Percentiles rank a stretch among this genome's conserved stretches.
Conservation (phyloP, 1,139 yeast species). For the Geotrichum siamense region DNA sequence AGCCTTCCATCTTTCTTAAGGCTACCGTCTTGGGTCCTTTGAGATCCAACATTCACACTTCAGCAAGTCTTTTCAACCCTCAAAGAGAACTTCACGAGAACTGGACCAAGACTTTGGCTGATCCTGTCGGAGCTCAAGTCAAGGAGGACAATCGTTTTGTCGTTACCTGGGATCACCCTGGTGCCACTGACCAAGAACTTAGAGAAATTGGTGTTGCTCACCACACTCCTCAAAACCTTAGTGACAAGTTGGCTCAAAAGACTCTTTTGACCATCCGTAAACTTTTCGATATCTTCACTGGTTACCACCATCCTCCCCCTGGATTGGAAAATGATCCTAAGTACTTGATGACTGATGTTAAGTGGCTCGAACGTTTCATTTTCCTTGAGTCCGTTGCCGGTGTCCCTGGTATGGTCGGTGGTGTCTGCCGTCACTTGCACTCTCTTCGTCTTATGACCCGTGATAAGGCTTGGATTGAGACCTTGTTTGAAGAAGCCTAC, state of each 20-base stretch:
- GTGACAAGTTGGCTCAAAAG: slow-evolving; percentile 49
- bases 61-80: no score
- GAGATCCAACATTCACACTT: no score
- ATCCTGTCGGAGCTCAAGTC: slow-evolving; percentile 4
- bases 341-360: slow-evolving; percentile 52
- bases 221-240: slow-evolving; percentile 42
- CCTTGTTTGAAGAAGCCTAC: slow-evolving; percentile 67
- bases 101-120: slow-evolving; percentile 15
- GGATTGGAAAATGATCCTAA: slow-evolving; percentile 41
- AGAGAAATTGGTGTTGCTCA: slow-evolving; percentile 43
- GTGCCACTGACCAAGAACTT: slow-evolving; percentile 5
- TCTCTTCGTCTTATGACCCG: slow-evolving; percentile 53
- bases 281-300: slow-evolving; percentile 56
- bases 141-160: slow-evolving; percentile 13
- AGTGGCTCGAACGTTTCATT: slow-evolving; percentile 63
- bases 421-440: slow-evolving; percentile 58
- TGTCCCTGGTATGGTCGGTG: slow-evolving; percentile 74
- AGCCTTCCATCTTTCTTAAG: no score
- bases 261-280: slow-evolving; percentile 43
- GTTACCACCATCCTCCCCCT: slow-evolving; percentile 50
- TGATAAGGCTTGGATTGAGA: slow-evolving; percentile 73
- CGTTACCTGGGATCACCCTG: slow-evolving; percentile 18
- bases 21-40: no score
- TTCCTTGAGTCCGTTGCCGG: slow-evolving; percentile 72
- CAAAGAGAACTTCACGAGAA: slow-evolving; percentile 13